Base-by-base conservation (phyloP, 2,329 filamentous ascomycete species). In the Fusarium multiceps region DNA sequence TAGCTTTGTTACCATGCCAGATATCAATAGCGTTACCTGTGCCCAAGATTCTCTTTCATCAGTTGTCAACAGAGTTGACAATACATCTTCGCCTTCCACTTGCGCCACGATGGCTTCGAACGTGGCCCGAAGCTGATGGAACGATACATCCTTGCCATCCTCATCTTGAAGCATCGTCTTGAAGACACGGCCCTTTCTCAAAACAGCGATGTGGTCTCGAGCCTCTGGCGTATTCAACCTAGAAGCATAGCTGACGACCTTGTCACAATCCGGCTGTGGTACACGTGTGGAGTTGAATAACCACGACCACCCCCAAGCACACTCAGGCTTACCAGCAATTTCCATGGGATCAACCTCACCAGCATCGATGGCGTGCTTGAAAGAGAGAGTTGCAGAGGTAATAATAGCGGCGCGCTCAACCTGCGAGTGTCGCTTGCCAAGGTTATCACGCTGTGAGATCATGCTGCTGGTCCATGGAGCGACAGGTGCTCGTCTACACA, bases 381-480 rank as follows among this genome's bases (percentile, higher is more conserved):
- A 57, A 1, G 34, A 50, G 7, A 57, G 2, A 13, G 34, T 23
- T 2, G 55, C 20, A 4, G 20, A 50, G 2, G 55, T 42, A 12
- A 50, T 50, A 27, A 57, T 34, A 12, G 55, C 45, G n/a, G 55
- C 45, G 5, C 55, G 55, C 34, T 50, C 55, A 13, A 14, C 8
- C 20, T 57, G 45, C 0, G 25, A 32, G 34, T 57, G 55, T 41
- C 34, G 20, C n/a, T 27, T 57, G 11, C 45, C 45, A 23, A 34
- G 55, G 14, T 18, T 57, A 7, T 57, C 55, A 16, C 45, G 45
- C 8, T 57, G 55, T 1, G 55, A 40, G n/a, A 49, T 16, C 55
- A 57, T 50, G 16, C 13, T 57, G 23, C 55, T 57, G 6, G 55
- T 57, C 55, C 45, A 57, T 20, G 34, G 55, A 51, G 55, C 46